phyloP scores from a whole-genome alignment of 1,139 yeast species.

The Trichomonascaceae sp. region DNA sequence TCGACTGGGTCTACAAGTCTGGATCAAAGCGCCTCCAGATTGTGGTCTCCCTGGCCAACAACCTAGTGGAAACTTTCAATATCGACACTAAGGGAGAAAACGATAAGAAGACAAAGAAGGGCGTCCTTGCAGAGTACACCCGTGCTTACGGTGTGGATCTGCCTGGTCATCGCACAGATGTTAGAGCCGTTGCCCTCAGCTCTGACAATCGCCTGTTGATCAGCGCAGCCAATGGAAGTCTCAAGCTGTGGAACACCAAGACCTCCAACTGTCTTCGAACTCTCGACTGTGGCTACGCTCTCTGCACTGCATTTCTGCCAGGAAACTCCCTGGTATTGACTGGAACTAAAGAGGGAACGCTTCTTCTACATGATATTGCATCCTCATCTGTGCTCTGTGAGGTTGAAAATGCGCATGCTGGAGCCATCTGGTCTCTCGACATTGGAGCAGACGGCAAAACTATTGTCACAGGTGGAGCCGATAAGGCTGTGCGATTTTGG shows the following conservation, averaged over 20 bases:
- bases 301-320: constrained; percentile 72
- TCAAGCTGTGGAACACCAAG: constrained; percentile 78
- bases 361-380: constrained; percentile 78
- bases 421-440: constrained; percentile 88
- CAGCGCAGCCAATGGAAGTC: constrained; percentile 79
- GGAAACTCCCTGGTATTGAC: constrained; percentile 80
- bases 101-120: constrained; percentile 27
- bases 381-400: constrained; percentile 59
- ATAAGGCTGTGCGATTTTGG: constrained; percentile 85
- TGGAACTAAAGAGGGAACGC: constrained; percentile 82
- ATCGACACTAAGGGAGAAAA: neutral
- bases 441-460: constrained; percentile 75
- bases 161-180: constrained; percentile 81
- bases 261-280: constrained; percentile 71
- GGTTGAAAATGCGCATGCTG: constrained; percentile 52
- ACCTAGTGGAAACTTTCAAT: neutral
- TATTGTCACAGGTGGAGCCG: constrained; percentile 88
- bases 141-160: constrained; percentile 49
- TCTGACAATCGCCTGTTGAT: constrained; percentile 70
- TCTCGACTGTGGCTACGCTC: constrained; percentile 68
- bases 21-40: constrained; percentile 19
- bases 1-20: constrained; percentile 19
- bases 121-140: constrained; percentile 37
- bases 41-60: constrained; percentile 1
- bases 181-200: constrained; percentile 72